A percentile compares a stretch with the other conserved stretches of the same genome.
Conservation (phyloP, 768 basidiomycete species). For the Hericium rajendrae region DNA sequence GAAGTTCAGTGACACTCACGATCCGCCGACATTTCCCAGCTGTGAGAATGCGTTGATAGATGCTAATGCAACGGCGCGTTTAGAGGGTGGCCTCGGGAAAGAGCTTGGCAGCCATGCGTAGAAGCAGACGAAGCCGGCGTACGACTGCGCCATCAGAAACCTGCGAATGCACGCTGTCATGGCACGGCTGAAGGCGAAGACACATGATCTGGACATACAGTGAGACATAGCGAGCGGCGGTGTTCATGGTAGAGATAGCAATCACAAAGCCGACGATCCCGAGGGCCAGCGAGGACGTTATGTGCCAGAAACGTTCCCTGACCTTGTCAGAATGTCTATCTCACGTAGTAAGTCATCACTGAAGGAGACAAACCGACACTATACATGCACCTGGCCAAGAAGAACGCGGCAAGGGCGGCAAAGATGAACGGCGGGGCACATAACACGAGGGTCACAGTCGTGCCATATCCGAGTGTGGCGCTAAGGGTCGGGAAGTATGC, state of each 20-base stretch:
- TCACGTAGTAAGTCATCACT: no score
- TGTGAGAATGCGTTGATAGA: constrained; percentile 75
- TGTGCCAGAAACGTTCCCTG: constrained; percentile 67
- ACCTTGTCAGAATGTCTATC: constrained; percentile 58
- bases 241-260: constrained; percentile 53
- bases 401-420: constrained; percentile 46
- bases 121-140: constrained; percentile 63
- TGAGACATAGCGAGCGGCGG: constrained; percentile 52
- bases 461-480: constrained; percentile 55
- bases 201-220: constrained; percentile 30
- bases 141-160: constrained; percentile 70
- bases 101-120: constrained; percentile 43
- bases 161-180: constrained; percentile 23
- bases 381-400: constrained; percentile 33
- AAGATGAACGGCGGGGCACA: constrained; percentile 71
- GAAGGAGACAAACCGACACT: neutral
- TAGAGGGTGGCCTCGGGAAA: constrained; percentile 74
- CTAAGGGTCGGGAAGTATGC: constrained; percentile 71
- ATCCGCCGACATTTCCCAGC: constrained; percentile 76
- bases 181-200: neutral
- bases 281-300: constrained; percentile 37
- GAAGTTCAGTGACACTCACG: constrained; percentile 36
- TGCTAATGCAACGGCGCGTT: constrained; percentile 81
- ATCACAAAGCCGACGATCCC: constrained; percentile 65
- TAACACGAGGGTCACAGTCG: constrained; percentile 55